A percentile compares a stretch with the other conserved stretches of the same genome.
Conservation (phyloP, 352 stramenopile genomes). For the Phytopythium aichiense region DNA sequence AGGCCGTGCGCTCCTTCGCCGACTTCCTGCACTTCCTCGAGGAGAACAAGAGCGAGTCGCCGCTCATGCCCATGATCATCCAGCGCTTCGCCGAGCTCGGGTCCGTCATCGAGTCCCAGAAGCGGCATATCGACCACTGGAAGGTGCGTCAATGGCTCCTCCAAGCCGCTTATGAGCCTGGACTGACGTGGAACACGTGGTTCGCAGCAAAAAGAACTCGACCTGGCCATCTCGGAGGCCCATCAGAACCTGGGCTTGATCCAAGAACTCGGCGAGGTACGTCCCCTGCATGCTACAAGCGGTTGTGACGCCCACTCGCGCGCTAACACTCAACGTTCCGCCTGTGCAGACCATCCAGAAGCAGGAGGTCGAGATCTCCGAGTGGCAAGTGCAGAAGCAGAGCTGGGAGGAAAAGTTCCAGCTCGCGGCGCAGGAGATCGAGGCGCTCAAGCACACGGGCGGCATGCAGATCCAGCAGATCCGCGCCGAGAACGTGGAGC, state of each 20-base stretch:
- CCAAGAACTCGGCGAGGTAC: constrained; percentile 43
- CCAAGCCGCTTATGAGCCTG: background rate
- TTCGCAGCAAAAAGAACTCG: constrained; percentile 60
- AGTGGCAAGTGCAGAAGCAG: constrained; percentile 58
- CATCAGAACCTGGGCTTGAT: constrained; percentile 69
- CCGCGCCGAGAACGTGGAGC: constrained; percentile 37
- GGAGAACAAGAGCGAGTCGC: constrained; percentile 65
- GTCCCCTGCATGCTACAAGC: background rate
- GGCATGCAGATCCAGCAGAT: constrained; percentile 54
- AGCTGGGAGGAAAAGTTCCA: constrained; percentile 78
- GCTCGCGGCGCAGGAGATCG: constrained; percentile 43
- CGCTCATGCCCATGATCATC: constrained; percentile 77
- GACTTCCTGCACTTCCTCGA: constrained; percentile 82
- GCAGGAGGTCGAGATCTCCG: constrained; percentile 51
- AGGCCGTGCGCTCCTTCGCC: constrained; percentile 78
- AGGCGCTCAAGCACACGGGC: constrained; percentile 44
- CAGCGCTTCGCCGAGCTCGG: constrained; percentile 71
- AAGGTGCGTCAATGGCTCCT: constrained; percentile 26
- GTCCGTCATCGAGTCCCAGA: constrained; percentile 81
- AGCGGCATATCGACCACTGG: constrained; percentile 80
- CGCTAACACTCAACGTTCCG: background rate
- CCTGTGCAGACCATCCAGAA: constrained; percentile 43
- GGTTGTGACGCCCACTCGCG: background rate
- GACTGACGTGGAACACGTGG: background rate
- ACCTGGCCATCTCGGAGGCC: constrained; percentile 67